Evolutionary conservation across 1,284 basidiomycete species (phyloP).

Genomic region (Trametes sp.): DNA sequence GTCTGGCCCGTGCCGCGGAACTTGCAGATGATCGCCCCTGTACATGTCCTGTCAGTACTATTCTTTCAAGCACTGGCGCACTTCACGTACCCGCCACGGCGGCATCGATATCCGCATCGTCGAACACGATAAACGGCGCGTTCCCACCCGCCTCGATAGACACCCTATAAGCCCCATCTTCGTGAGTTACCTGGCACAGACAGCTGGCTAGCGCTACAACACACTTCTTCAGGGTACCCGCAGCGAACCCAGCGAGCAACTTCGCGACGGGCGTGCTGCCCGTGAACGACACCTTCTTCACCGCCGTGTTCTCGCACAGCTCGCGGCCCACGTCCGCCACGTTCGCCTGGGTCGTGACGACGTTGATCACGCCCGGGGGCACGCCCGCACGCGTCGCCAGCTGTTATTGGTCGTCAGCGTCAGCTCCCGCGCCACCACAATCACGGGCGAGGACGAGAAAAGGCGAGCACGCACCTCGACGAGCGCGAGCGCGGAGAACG

Average conservation of each 20-base stretch:
- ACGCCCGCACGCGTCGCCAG: slow-evolving; percentile 89
- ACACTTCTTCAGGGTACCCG: slow-evolving; percentile 91
- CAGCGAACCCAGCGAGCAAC: slow-evolving; percentile 83
- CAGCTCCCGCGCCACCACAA: too few species aligned
- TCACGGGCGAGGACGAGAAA: not conserved
- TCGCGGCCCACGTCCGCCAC: slow-evolving; percentile 84
- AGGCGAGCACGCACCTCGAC: slow-evolving; percentile 63
- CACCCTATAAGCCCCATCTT: slow-evolving; percentile 53
- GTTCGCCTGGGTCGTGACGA: slow-evolving; percentile 88
- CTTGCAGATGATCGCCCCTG: slow-evolving; percentile 77
- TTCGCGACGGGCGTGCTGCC: slow-evolving; percentile 94
- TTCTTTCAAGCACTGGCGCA: not conserved
- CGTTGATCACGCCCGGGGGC: slow-evolving; percentile 95
- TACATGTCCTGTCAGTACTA: not conserved
- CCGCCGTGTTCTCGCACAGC: slow-evolving; percentile 76
- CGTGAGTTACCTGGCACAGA: too few species aligned
- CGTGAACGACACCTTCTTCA: slow-evolving; percentile 95
- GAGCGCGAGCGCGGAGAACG: slow-evolving; percentile 91
- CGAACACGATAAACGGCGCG: slow-evolving; percentile 95
- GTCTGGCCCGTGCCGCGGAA: slow-evolving; percentile 95
- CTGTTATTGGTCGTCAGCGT: slow-evolving; percentile 51
- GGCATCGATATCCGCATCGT: slow-evolving; percentile 93
- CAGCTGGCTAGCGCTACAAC: too few species aligned
- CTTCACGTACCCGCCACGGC: slow-evolving; percentile 78
- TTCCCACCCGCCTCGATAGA: slow-evolving; percentile 92